Percentiles rank a stretch among this genome's conserved stretches.
Conservation (phyloP, 169 alveolate genomes). For the Plasmodium yoelii region DNA sequence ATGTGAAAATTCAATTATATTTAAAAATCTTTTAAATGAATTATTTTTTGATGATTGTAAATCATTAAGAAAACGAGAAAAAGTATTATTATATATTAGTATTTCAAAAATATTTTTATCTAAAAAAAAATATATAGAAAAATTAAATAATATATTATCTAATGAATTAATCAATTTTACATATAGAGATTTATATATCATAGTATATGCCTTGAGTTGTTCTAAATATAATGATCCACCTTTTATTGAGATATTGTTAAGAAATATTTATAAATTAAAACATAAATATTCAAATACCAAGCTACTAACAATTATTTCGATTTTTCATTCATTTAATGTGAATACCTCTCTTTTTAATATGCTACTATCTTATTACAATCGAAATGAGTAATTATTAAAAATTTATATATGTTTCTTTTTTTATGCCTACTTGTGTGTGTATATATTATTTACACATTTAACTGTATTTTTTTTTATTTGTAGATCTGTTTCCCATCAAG, state of each 20-base stretch:
- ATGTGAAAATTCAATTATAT: slow-evolving; percentile 1
- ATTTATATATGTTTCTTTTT: not conserved
- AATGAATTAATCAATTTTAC: slow-evolving; percentile 57
- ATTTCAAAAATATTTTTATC: slow-evolving; percentile 31
- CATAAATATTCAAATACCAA: slow-evolving; percentile 33
- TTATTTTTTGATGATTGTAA: slow-evolving; percentile 36
- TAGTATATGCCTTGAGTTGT: slow-evolving; percentile 36
- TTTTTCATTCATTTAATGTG: slow-evolving; percentile 42
- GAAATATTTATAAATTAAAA: slow-evolving; percentile 51
- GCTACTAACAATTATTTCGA: slow-evolving; percentile 39
- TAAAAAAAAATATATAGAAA: slow-evolving; percentile 28
- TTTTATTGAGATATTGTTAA: slow-evolving; percentile 49
- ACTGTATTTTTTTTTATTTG: no score
- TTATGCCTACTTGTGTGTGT: not conserved
- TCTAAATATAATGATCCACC: slow-evolving; percentile 37
- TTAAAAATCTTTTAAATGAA: slow-evolving; percentile 8
- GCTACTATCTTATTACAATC: slow-evolving; percentile 26
- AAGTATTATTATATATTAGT: slow-evolving; percentile 41
- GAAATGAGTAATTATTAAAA: slow-evolving; percentile 10
- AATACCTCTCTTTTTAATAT: slow-evolving; percentile 47
- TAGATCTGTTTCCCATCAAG: no score
- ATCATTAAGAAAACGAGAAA: slow-evolving; percentile 31
- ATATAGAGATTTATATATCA: slow-evolving; percentile 43
- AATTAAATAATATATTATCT: slow-evolving; percentile 15
- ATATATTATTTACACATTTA: not conserved